Evolutionary conservation across 768 basidiomycete genomes (phyloP).

Genomic region (Dentipellis sp.): DNA sequence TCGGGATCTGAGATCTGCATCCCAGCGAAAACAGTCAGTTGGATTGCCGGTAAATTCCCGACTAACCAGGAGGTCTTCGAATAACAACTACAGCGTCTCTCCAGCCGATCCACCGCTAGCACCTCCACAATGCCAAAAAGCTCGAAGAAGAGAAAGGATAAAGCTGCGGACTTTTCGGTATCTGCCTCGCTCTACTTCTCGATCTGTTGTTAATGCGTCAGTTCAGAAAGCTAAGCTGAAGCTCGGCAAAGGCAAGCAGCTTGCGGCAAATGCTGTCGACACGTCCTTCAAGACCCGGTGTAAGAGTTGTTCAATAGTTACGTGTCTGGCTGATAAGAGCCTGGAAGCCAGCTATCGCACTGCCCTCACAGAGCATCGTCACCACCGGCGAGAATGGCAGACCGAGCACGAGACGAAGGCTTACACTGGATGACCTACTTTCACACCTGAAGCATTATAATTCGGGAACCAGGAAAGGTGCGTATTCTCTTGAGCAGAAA

Average conservation of each 20-base stretch:
- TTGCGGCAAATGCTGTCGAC: conserved; percentile 78
- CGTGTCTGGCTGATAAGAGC: background rate
- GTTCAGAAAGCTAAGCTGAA: conserved; percentile 90
- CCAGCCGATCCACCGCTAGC: background rate
- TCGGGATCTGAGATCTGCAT: no score
- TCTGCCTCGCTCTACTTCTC: background rate
- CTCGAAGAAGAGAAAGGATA: conserved; percentile 79
- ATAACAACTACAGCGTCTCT: no score
- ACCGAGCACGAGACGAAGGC: conserved; percentile 70
- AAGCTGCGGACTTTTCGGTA: conserved; percentile 81
- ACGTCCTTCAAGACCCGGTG: conserved; percentile 95
- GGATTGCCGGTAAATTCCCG: no score
- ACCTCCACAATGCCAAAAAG: conserved; percentile 64
- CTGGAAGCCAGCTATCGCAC: conserved; percentile 60
- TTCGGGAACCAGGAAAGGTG: conserved; percentile 65
- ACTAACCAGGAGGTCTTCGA: no score
- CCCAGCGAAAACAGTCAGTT: no score
- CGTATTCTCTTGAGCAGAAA: conserved; percentile 1
- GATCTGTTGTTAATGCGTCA: background rate
- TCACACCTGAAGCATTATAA: conserved; percentile 80
- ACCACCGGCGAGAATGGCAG: conserved; percentile 41
- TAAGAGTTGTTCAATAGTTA: conserved; percentile 31
- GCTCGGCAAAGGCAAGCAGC: conserved; percentile 89
- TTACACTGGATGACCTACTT: conserved; percentile 70
- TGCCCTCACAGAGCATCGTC: conserved; percentile 78